Evolutionary conservation across 768 basidiomycete genomes (phyloP).

Genomic region (Termitomyces sp.): DNA sequence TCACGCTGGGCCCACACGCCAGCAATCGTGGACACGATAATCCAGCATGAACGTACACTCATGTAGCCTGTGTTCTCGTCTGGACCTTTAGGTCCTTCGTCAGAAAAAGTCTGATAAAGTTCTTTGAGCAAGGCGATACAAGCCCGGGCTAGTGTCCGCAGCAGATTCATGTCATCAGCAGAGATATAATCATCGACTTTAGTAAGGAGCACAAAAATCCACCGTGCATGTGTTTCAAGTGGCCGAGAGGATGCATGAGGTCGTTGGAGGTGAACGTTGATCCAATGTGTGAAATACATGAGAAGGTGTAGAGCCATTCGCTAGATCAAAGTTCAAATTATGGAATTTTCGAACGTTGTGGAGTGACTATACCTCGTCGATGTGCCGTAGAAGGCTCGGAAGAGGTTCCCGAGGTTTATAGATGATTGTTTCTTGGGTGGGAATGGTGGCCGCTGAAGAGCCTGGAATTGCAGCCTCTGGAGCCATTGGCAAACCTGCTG

Average conservation of each 20-base stretch:
- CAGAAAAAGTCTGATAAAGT: constrained; percentile 19
- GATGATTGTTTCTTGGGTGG: neutral
- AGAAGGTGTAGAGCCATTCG: constrained; percentile 68
- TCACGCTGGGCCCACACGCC: constrained; percentile 78
- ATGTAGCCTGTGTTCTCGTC: constrained; percentile 18
- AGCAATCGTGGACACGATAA: constrained; percentile 61
- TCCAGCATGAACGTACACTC: constrained; percentile 62
- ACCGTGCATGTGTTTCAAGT: constrained; percentile 60
- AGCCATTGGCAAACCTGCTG: constrained; percentile 34
- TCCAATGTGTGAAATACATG: constrained; percentile 85
- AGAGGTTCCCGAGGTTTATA: constrained; percentile 53
- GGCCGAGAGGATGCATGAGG: constrained; percentile 33
- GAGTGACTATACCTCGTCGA: constrained; percentile 58
- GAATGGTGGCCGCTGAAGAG: neutral
- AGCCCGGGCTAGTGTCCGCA: constrained; percentile 74
- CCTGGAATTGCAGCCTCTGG: constrained; percentile 14
- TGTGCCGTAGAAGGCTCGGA: constrained; percentile 48
- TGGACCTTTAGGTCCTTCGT: constrained; percentile 2
- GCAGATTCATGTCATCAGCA: constrained; percentile 72
- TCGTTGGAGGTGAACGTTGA: constrained; percentile 55
- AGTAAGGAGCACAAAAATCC: constrained; percentile 75
- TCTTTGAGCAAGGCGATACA: constrained; percentile 52
- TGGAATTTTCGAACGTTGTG: neutral
- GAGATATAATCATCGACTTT: constrained; percentile 67
- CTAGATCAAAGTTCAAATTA: constrained; percentile 32